Evolutionary conservation across 768 basidiomycete species (phyloP).

Genomic region (Boletus tylopilopsis): DNA sequence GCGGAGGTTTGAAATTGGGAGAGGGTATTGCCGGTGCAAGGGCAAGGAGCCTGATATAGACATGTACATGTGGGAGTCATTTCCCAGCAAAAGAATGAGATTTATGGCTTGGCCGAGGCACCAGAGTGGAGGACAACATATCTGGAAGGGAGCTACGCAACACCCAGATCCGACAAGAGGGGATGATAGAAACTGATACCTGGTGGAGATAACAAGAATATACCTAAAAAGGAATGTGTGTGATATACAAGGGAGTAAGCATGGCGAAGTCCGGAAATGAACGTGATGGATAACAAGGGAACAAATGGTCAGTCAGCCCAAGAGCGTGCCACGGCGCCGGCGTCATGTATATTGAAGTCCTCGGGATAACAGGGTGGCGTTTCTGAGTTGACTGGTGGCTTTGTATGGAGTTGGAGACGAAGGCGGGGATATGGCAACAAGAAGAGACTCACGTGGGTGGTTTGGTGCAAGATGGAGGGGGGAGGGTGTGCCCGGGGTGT

Average conservation of each 20-base stretch:
- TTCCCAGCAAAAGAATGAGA: conserved; percentile 7
- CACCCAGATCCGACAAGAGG: conserved; percentile 28
- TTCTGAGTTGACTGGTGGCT: conserved; percentile 13
- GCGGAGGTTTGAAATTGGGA: conserved; percentile 23
- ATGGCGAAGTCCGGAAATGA: conserved; percentile 31
- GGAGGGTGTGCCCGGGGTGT: conserved; percentile 1
- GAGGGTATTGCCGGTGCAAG: conserved; percentile 15
- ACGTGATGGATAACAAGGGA: conserved; percentile 19
- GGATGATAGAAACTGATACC: conserved; percentile 23
- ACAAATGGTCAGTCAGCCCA: conserved; percentile 29
- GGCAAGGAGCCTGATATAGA: conserved; percentile 7
- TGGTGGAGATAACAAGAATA: conserved; percentile 33
- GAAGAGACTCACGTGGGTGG: conserved; percentile 14
- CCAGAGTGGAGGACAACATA: conserved; percentile 25
- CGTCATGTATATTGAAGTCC: conserved; percentile 27
- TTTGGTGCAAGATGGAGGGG: conserved; percentile 1
- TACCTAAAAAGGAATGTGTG: conserved; percentile 20
- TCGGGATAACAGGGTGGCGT: conserved; percentile 19
- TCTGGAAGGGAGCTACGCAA: conserved; percentile 24
- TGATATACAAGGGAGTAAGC: conserved; percentile 17
- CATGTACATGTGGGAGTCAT: conserved; percentile 14
- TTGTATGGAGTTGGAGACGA: conserved; percentile 7
- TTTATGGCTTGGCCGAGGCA: conserved; percentile 12
- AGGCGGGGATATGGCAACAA: neutral
- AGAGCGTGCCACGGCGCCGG: conserved; percentile 33